These are phyloP conservation scores for Rhodotorula sp. DNA, from an alignment of 1,284 basidiomycete species.

Conservation along the genomic window DNA sequence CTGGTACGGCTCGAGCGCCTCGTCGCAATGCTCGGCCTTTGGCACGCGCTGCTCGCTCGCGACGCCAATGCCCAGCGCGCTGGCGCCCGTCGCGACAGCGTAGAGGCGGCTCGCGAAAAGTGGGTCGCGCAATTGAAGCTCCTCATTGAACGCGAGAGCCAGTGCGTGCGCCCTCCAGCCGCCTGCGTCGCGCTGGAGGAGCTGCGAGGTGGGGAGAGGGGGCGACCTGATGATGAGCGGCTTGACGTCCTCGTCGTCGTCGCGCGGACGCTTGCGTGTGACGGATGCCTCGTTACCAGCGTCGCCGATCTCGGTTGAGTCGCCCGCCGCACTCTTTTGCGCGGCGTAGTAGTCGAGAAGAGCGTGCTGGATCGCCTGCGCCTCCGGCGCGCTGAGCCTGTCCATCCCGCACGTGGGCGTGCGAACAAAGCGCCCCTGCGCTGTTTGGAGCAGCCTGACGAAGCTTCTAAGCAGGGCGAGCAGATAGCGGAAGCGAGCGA, in stretches of 20 bases:
- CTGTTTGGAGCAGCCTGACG: neutral
- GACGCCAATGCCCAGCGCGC: neutral
- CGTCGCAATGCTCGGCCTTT: neutral
- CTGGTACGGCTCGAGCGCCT: slow-evolving; percentile 7
- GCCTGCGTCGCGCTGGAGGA: neutral
- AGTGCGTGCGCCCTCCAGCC: neutral
- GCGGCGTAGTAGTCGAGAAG: neutral
- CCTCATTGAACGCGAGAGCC: neutral
- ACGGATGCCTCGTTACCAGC: too few relatives aligned
- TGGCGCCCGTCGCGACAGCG: neutral
- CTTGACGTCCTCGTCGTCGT: neutral
- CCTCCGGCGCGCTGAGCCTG: neutral
- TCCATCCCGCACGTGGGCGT: neutral
- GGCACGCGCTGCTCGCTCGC: neutral
- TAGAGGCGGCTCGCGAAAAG: neutral
- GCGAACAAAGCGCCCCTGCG: too few relatives aligned
- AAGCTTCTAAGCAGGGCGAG: neutral
- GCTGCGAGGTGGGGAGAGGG: neutral
- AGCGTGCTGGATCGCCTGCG: neutral
- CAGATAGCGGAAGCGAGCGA: too few relatives aligned
- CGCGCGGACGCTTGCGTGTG: neutral
- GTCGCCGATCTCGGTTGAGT: too few relatives aligned
- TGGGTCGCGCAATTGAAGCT: neutral
- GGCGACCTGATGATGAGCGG: neutral
- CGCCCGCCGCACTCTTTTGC: neutral